A percentile compares a stretch with the other conserved stretches of the same genome.
These are phyloP conservation scores for Globisporangium splendens DNA, from an alignment of 352 stramenopile species.

Conservation along the genomic window DNA sequence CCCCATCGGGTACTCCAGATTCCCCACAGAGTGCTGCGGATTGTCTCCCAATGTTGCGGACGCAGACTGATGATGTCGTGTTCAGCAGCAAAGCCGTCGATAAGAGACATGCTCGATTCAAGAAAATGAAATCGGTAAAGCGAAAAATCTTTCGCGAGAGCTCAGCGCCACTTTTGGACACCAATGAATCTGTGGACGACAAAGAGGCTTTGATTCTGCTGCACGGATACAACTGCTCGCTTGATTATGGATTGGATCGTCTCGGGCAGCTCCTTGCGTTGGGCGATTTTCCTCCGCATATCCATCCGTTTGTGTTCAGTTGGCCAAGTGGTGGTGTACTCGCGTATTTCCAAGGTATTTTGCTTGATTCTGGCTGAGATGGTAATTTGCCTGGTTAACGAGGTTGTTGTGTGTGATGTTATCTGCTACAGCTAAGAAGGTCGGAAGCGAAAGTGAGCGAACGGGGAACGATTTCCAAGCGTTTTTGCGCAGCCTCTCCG, in stretches of 20 bases:
- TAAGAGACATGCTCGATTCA: conserved; percentile 6
- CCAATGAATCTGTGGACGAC: neutral
- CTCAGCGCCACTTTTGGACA: conserved; percentile 17
- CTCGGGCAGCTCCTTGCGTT: conserved; percentile 29
- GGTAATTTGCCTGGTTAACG: neutral
- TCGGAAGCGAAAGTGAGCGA: conserved; percentile 40
- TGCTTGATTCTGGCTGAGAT: conserved; percentile 4
- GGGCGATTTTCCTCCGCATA: conserved; percentile 30
- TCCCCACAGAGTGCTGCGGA: conserved; percentile 34
- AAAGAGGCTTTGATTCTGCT: conserved; percentile 31
- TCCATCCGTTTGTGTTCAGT: conserved; percentile 44
- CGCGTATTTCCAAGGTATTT: conserved; percentile 28
- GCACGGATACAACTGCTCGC: conserved; percentile 36
- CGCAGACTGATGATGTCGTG: conserved; percentile 46
- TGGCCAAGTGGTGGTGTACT: conserved; percentile 34
- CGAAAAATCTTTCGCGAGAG: conserved; percentile 18
- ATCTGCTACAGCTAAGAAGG: conserved; percentile 22
- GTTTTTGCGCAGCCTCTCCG: conserved; percentile 60
- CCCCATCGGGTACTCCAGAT: conserved; percentile 26
- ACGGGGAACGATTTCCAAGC: conserved; percentile 36
- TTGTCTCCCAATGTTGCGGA: conserved; percentile 35
- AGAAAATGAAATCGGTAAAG: conserved; percentile 16
- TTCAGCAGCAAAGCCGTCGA: conserved; percentile 28
- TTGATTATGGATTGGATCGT: conserved; percentile 30
- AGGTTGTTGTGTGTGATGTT: neutral